phyloP scores from a whole-genome alignment of 2,329 filamentous ascomycete genomes.

The Trichophyton rubrum region DNA sequence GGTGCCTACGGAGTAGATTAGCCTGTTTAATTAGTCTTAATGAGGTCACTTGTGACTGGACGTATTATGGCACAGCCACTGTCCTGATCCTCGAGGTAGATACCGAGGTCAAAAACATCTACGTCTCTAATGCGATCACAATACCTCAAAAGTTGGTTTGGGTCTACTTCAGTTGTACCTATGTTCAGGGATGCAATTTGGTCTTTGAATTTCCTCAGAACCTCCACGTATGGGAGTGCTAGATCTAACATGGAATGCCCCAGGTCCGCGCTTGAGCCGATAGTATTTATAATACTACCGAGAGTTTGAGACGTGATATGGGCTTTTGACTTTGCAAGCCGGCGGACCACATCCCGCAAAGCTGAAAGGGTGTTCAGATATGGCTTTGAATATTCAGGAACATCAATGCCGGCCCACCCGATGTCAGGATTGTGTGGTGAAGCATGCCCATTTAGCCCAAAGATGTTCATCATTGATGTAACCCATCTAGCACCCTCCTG shows the following conservation, averaged over 20 bases:
- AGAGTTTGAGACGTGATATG: conserved; percentile 29
- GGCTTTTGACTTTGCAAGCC: conserved; percentile 40
- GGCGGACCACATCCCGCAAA: conserved; percentile 46
- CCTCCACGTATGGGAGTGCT: conserved; percentile 31
- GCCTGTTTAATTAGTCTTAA: conserved; percentile 23
- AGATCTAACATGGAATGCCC: conserved; percentile 17
- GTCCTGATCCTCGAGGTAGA: conserved; percentile 77
- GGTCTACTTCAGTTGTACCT: conserved; percentile 38
- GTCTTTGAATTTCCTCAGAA: conserved; percentile 23
- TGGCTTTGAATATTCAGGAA: conserved; percentile 46
- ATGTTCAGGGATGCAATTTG: conserved; percentile 25
- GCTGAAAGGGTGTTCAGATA: conserved; percentile 47
- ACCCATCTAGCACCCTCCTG: conserved; percentile 59
- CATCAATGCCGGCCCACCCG: conserved; percentile 54
- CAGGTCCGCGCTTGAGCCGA: conserved; percentile 22
- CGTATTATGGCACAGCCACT: conserved; percentile 59
- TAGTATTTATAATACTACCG: conserved; percentile 21
- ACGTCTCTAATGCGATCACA: conserved; percentile 72
- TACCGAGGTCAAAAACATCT: conserved; percentile 66
- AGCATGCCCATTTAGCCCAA: conserved; percentile 51
- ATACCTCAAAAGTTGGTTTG: conserved; percentile 60
- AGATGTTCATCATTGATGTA: conserved; percentile 69
- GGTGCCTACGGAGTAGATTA: no score
- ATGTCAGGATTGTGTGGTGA: conserved; percentile 32
- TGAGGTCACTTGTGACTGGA: conserved; percentile 48